Conservation (phyloP, 129 eudicot genomes). For the Centrapalus pauciflorus region DNA sequence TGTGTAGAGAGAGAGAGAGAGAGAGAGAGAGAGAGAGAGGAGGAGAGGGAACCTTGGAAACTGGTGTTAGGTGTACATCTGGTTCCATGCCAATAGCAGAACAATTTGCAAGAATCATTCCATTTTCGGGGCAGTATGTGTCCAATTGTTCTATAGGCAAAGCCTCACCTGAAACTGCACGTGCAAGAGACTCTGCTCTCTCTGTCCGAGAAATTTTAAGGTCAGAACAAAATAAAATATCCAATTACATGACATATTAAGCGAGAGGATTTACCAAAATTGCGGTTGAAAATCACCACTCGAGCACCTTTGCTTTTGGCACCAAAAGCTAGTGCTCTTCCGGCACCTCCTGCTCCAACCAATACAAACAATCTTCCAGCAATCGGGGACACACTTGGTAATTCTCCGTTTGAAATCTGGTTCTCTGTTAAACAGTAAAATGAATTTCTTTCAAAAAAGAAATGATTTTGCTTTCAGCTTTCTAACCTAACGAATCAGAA, state of each 20-base stretch:
- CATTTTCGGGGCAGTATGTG: slow-evolving; percentile 53
- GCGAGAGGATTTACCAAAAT: slow-evolving; percentile 41
- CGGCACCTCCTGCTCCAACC: slow-evolving; percentile 98
- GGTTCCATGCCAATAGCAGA: slow-evolving; percentile 87
- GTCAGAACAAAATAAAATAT: slow-evolving; percentile 17
- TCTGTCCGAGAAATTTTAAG: slow-evolving; percentile 22
- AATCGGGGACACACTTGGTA: slow-evolving; percentile 52
- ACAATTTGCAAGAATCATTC: slow-evolving; percentile 85
- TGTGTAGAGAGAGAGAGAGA: slow-evolving; percentile 2
- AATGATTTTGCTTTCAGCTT: not conserved
- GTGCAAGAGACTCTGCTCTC: slow-evolving; percentile 76
- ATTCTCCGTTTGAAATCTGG: slow-evolving; percentile 34
- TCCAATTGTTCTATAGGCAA: slow-evolving; percentile 48
- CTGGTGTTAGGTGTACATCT: slow-evolving; percentile 57
- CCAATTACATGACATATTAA: not conserved
- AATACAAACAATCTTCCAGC: slow-evolving; percentile 67
- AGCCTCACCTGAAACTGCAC: slow-evolving; percentile 80
- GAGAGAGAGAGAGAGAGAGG: not conserved
- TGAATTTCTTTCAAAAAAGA: not conserved
- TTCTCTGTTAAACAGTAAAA: slow-evolving; percentile 37
- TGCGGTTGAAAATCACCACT: slow-evolving; percentile 76
- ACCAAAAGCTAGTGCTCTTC: slow-evolving; percentile 83
- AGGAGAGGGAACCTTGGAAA: slow-evolving; percentile 55
- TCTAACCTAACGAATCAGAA: too few relatives aligned
- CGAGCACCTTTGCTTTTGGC: slow-evolving; percentile 86